Evolutionary conservation across 805 yeast species (phyloP), one percentile per base, ranked within the genome.

Genomic region (Saccharomycopsis sp.): DNA sequence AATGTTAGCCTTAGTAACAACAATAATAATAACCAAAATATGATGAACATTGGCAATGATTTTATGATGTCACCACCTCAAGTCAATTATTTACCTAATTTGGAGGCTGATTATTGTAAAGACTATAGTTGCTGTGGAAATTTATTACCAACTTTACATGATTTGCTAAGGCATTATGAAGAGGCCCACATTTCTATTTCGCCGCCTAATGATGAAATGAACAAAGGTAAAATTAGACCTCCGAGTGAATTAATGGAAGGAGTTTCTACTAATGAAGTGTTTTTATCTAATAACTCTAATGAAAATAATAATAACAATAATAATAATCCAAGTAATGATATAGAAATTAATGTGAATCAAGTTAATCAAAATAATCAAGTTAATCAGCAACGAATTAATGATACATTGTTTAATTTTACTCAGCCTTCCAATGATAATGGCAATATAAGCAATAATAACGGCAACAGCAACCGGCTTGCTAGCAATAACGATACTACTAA

Each of bases 121-220:
- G 98, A 93, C 67, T 93, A 93, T 65, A 79, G 87, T 41, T 93
- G 98, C 65, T 93, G 98, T 67, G 98, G 97, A 23, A 83, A 85
- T 59, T 68, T 82, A 35, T 72, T 93, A 50, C 97, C 97, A 26
- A 89, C 96, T 9, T 68, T 93, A 53, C 98, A 93, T 62, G 98
- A 93, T 61, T 70, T 93, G 50, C 71, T 93, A 51, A 78, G 93
- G 55, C 98, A 93, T 62, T 93, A 93, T 61, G 98, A 93, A 61
- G 97, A 93, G 63, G 87, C 93, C 38, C 98, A 93, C 64, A 89
- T 93, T 47, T 63, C 77, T 4, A 71, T 78, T 22, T 67, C 75
- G 21, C 77, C 80, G n/a, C 75, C 76, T n/a, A 54, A 54, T 13
- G 43, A 41, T 19, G 41, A 43, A 11, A 23, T 37, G n/a, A 34